phyloP scores from a whole-genome alignment of 139 green algal species.

The Tetradesmus obliquus region DNA sequence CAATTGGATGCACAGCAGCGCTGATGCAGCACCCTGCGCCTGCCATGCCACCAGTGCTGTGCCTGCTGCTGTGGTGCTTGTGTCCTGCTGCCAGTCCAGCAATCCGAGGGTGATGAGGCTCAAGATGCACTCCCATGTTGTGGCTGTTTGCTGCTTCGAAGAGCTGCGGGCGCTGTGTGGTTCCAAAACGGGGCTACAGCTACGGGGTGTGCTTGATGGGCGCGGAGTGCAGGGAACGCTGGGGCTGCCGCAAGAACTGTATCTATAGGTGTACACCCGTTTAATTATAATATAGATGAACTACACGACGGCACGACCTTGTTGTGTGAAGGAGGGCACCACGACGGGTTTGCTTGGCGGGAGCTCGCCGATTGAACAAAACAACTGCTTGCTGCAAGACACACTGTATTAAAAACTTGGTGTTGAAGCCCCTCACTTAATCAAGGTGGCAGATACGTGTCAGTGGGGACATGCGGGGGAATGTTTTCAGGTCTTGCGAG shows the following conservation, averaged over 20 bases:
- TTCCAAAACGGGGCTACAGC: too few species aligned
- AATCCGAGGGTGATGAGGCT: neutral
- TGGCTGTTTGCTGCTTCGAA: neutral
- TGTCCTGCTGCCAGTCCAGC: neutral
- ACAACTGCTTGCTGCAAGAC: too few species aligned
- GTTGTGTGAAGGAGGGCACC: too few species aligned
- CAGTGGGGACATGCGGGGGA: too few species aligned
- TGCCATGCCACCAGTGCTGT: neutral
- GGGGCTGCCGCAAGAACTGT: neutral
- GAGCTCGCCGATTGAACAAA: neutral
- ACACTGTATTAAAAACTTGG: too few species aligned
- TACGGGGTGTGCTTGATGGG: neutral
- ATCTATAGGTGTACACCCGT: too few species aligned
- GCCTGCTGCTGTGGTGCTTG: conserved; percentile 1
- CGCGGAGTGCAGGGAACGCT: neutral
- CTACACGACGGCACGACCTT: too few species aligned
- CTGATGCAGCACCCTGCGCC: neutral
- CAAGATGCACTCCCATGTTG: neutral
- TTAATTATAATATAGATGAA: too few species aligned
- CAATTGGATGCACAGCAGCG: neutral
- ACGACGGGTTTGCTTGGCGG: neutral
- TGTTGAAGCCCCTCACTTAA: too few species aligned
- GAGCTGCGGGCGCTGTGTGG: neutral
- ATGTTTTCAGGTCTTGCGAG: too few species aligned
- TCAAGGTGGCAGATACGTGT: too few species aligned